Evolutionary conservation across 2,329 filamentous ascomycete species (phyloP), one percentile per base, ranked within the genome.

Genomic region (Aureobasidium leucospermi): DNA sequence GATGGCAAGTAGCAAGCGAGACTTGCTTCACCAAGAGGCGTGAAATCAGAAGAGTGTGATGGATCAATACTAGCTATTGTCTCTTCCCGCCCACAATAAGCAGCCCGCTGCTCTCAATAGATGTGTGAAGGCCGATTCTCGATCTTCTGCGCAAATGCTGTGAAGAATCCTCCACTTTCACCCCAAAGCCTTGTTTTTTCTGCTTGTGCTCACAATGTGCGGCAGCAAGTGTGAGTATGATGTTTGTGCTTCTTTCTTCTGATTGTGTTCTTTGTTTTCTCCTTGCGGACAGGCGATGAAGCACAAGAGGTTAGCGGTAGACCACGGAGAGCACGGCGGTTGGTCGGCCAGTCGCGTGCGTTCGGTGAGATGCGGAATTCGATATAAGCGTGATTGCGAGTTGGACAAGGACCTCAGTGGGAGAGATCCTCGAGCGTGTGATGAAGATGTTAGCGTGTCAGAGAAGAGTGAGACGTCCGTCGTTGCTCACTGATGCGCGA

Each of bases 41-140:
- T 51, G 43, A 38, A 56, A 60, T 47, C 47, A 58, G 52, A 57
- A 61, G 59, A 73, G 67, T 71, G 70, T 71, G 76, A 74, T 74
- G 69, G 71, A 72, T 76, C 74, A 75, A 73, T 76, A 75, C 76
- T 79, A 79, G 76, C 76, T 79, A 79, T 61, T 65, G 61, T 65
- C 63, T 63, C 57, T 19, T 59, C 48, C 31, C 32, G 47, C 52
- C 52, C 57, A 43, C 57, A 51, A 59, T 59, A 59, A 59, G 57
- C 46, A 39, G 39, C 41, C 41, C 52, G 36, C 16, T 46, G 52
- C 52, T 56, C 16, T 41, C 41, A 46, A 38, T 19, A 46, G 41
- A 28, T 41, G 55, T 29, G 55, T 41, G 34, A 47, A 41, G 31
- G 32, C 43, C 55, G 31, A 19, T 41, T 46, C 41, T 29, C 46